phyloP scores from a whole-genome alignment of 441 rosid species.

The Erodium texanum region DNA sequence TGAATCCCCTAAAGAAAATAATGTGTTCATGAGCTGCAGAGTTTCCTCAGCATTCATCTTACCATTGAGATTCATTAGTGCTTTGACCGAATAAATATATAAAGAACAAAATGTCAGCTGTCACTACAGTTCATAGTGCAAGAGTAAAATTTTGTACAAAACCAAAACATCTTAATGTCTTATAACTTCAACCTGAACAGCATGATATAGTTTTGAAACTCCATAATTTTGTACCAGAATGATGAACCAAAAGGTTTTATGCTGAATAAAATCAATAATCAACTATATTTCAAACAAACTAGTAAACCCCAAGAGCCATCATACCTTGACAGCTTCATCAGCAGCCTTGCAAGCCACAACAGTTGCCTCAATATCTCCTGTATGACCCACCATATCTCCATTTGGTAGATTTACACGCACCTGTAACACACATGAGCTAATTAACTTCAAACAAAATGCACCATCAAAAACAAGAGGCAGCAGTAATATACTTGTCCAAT shows the following conservation, averaged over 20 bases:
- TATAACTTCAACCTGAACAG: not conserved
- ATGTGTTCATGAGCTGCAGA: no score
- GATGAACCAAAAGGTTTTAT: not conserved
- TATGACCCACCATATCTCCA: slow-evolving; percentile 96
- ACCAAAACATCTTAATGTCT: not conserved
- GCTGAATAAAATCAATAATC: not conserved
- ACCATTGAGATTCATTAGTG: no score
- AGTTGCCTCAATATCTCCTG: slow-evolving; percentile 84
- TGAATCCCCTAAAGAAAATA: no score
- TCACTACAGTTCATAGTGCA: not conserved
- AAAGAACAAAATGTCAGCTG: not conserved
- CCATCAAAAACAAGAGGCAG: not conserved
- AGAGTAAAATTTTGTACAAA: not conserved
- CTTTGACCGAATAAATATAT: no score
- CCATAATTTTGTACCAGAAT: not conserved
- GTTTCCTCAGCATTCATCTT: no score
- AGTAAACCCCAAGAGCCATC: not conserved
- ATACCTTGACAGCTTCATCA: slow-evolving; percentile 84
- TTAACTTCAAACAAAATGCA: not conserved
- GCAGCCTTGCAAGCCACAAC: slow-evolving; percentile 85
- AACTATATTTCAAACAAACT: not conserved
- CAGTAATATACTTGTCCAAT: not conserved
- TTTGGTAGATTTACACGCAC: slow-evolving; percentile 90
- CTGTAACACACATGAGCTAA: slow-evolving; percentile 26
- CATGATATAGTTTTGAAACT: not conserved